Base-by-base conservation (phyloP, 2,329 filamentous ascomycete genomes). In the Ophiocordyceps robertsii region DNA sequence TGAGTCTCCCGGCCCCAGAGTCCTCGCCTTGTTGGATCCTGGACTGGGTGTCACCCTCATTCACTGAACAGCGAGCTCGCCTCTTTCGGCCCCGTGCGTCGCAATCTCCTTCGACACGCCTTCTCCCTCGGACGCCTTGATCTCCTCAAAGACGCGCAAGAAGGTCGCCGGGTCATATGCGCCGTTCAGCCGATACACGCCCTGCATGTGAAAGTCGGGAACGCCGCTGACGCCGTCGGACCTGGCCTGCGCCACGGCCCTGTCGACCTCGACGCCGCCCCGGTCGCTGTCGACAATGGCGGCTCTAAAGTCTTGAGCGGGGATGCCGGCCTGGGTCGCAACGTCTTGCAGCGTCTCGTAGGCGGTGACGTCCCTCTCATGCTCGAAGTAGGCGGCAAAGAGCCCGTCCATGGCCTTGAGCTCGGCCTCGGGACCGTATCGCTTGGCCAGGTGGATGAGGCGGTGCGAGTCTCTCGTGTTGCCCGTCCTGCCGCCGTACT, bases 151-250 rank as follows among this genome's bases (percentile, higher is more conserved):
- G 13, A 82, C 62, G 47, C 72, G 67, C 48, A 82, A 59, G 55
- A 88, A 85, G 1, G 74, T 72, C 41, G 67, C 67, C 1, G 77
- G 70, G 44, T 80, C 75, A 61, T 86, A 79, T 33, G 81, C 82
- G 2, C 85, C 84, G 13, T 77, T 75, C 19, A 89, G 65, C 47
- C 77, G 69, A 58, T 75, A 86, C 49, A 64, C 64, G 3, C 71
- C 77, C 56, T 88, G 82, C 43, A 92, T 70, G 5, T 77, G 76
- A 57, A 83, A 86, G 53, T 83, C 77, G 12, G 84, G 84, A 45
- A 89, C 83, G 0, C 82, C 84, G 33, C 64, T 67, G 43, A 89
- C 59, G 29, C 59, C 61, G 1, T 48, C 48, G 27, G 44, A 44
- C 38, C 54, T 53, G 3, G 61, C 60, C 38, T 46, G 46, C 11